These are phyloP conservation scores for Lentinula edodes DNA, from an alignment of 768 basidiomycete species.

Conservation along the genomic window DNA sequence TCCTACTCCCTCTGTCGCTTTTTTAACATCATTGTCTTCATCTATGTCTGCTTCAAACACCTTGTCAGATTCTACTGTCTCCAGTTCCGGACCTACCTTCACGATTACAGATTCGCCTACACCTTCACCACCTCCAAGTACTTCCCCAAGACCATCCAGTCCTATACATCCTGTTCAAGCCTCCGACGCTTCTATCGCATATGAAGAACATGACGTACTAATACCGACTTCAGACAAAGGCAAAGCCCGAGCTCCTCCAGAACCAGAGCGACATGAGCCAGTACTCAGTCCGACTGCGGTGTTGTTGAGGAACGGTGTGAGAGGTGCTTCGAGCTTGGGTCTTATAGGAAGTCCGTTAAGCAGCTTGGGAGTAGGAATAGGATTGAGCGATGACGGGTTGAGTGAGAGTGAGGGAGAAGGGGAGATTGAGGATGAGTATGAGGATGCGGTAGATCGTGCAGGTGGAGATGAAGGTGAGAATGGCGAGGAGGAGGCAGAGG, in stretches of 20 bases:
- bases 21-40: background rate
- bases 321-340: background rate
- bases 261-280: slow-evolving; percentile 63
- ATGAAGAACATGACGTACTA: no score
- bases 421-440: slow-evolving; percentile 21
- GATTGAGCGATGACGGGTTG: background rate
- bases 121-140: background rate
- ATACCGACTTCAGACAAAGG: slow-evolving; percentile 52
- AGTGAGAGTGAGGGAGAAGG: slow-evolving; percentile 13
- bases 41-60: no score
- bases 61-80: no score
- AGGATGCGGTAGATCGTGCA: slow-evolving; percentile 40
- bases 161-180: slow-evolving; percentile 35
- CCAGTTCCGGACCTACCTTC: background rate
- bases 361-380: background rate
- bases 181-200: background rate
- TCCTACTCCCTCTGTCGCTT: background rate
- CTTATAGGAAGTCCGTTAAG: background rate
- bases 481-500: background rate
- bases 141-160: background rate
- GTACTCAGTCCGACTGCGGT: slow-evolving; percentile 63
- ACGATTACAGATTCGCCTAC: background rate
- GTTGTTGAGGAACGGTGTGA: slow-evolving; percentile 24
- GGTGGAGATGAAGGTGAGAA: slow-evolving; percentile 23
- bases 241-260: slow-evolving; percentile 65